A percentile compares a stretch with the other conserved stretches of the same genome.
Conservation (phyloP, 208 protist genomes). For the Wallacemonas sp. region DNA sequence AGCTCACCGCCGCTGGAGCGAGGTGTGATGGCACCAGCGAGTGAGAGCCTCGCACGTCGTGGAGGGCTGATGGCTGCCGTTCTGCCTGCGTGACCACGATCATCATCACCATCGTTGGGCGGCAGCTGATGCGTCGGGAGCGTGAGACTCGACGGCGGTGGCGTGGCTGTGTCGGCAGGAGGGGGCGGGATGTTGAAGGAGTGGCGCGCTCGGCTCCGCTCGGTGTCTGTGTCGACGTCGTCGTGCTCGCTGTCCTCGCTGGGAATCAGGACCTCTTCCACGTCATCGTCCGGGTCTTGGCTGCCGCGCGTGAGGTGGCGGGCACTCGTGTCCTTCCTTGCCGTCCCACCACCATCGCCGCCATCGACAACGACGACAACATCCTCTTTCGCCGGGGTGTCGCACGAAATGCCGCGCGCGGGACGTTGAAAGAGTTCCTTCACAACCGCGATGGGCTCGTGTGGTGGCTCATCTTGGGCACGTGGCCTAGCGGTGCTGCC, state of each 20-base stretch:
- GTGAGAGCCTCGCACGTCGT: too few relatives aligned
- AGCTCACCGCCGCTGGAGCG: too few relatives aligned
- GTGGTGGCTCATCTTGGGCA: too few relatives aligned
- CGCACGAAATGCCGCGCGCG: constrained; percentile 13
- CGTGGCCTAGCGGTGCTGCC: too few relatives aligned
- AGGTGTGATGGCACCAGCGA: background rate
- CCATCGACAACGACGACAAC: background rate
- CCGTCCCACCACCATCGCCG: too few relatives aligned
- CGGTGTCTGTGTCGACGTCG: background rate
- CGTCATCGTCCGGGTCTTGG: too few relatives aligned
- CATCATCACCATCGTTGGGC: too few relatives aligned
- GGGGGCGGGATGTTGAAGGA: background rate
- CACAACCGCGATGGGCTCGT: background rate
- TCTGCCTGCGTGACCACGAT: background rate
- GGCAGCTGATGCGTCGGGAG: constrained; percentile 6
- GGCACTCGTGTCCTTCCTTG: too few relatives aligned
- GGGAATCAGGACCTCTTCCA: constrained; percentile 5
- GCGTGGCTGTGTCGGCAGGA: constrained; percentile 7
- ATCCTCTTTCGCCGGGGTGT: background rate
- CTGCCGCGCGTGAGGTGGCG: too few relatives aligned
- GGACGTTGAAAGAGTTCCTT: constrained; percentile 16
- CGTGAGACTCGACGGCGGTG: constrained; percentile 5
- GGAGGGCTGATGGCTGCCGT: background rate
- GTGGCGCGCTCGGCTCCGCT: background rate
- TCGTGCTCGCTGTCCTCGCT: constrained; percentile 1